Evolutionary conservation across 176 grass and related monocot species (phyloP).

Genomic region (Carex parvula): DNA sequence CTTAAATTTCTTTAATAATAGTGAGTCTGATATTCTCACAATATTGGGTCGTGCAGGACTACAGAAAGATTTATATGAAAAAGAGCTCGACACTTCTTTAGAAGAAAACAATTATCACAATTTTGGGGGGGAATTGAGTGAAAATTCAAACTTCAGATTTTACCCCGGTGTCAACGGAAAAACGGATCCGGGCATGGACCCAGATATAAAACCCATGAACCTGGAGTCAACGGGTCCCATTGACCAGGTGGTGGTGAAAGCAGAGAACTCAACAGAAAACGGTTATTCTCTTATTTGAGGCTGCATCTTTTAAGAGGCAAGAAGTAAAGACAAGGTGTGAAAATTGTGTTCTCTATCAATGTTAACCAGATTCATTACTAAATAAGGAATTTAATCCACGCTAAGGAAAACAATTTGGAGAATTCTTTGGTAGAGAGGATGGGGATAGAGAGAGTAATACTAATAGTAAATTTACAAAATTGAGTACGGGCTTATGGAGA

Average conservation of each 20-base stretch:
- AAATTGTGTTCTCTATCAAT: not conserved
- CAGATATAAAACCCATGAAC: conserved; percentile 1
- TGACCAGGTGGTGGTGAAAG: not conserved
- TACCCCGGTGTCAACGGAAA: not conserved
- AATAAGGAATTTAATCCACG: not conserved
- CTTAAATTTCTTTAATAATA: not conserved
- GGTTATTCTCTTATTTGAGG: not conserved
- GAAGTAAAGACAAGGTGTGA: conserved; percentile 2
- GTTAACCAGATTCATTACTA: conserved; percentile 1
- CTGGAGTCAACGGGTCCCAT: conserved; percentile 16
- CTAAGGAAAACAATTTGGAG: not conserved
- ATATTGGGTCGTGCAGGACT: not conserved
- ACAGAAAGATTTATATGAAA: conserved; percentile 16
- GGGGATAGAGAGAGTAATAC: not conserved
- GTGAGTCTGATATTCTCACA: conserved; percentile 11
- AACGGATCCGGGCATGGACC: not conserved
- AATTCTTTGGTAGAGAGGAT: not conserved
- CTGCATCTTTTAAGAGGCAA: not conserved
- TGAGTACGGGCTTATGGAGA: conserved; percentile 1
- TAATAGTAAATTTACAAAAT: conserved; percentile 7
- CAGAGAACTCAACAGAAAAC: not conserved
- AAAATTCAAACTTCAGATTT: conserved; percentile 14
- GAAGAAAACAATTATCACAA: conserved; percentile 20
- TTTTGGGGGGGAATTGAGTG: conserved; percentile 11
- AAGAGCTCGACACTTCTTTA: conserved; percentile 6